These are phyloP conservation scores for Epichloe scottii DNA, from an alignment of 2,329 filamentous ascomycete species.

Conservation along the genomic window DNA sequence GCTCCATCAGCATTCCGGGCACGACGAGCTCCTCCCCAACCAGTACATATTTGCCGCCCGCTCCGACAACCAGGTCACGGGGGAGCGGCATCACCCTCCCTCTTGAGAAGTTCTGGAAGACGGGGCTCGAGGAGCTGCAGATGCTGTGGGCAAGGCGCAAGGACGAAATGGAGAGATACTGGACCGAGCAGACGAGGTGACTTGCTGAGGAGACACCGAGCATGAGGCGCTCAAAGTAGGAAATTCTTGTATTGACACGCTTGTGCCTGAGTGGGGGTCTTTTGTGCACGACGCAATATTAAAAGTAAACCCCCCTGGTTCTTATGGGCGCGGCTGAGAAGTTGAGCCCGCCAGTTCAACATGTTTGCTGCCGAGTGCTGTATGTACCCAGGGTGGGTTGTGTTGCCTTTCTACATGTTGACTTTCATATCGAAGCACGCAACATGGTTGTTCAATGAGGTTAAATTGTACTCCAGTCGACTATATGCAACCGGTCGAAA, in stretches of 20 bases:
- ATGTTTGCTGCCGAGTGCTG: too few relatives aligned
- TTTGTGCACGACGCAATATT: too few relatives aligned
- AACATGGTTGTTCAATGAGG: not conserved
- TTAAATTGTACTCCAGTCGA: not conserved
- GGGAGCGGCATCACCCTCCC: slow-evolving; percentile 20
- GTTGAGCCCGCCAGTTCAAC: too few relatives aligned
- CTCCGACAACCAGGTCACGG: slow-evolving; percentile 20
- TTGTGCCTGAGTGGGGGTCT: too few relatives aligned
- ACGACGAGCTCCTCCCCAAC: slow-evolving; percentile 19
- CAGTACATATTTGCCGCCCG: slow-evolving; percentile 22
- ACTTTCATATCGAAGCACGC: not conserved
- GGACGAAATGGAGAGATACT: not conserved
- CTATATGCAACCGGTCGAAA: not conserved
- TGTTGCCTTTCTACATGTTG: too few relatives aligned
- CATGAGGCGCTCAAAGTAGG: not conserved
- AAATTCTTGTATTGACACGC: not conserved
- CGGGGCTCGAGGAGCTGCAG: slow-evolving; percentile 7
- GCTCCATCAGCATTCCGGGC: slow-evolving; percentile 20
- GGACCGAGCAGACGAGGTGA: not conserved
- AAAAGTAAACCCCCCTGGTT: too few relatives aligned
- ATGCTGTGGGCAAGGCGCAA: slow-evolving; percentile 3
- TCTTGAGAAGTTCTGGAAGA: slow-evolving; percentile 26
- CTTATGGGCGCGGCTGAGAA: too few relatives aligned
- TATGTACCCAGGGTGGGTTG: too few relatives aligned
- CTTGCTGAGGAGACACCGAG: too few relatives aligned